phyloP scores from a whole-genome alignment of 306 rosid genomes.

The Arachis stenosperma region DNA sequence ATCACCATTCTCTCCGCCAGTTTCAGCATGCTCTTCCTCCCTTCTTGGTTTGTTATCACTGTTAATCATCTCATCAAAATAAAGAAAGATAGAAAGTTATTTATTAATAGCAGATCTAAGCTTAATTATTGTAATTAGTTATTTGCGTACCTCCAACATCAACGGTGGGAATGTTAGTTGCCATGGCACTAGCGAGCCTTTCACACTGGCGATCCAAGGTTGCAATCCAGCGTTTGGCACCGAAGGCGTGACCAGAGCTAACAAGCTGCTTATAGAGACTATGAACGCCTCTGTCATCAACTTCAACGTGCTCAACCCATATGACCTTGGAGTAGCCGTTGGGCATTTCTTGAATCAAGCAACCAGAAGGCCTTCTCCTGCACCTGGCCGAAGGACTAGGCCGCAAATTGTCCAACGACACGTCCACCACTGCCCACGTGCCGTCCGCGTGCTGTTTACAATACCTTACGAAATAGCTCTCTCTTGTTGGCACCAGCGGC shows the following conservation, averaged over 20 bases:
- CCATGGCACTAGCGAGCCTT: slow-evolving; percentile 93
- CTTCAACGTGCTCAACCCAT: slow-evolving; percentile 96
- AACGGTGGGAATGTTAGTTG: slow-evolving; percentile 74
- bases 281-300: slow-evolving; percentile 95
- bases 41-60: slow-evolving; percentile 96
- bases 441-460: slow-evolving; percentile 92
- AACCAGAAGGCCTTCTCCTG: slow-evolving; percentile 92
- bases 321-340: slow-evolving; percentile 96
- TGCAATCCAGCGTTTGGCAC: slow-evolving; percentile 96
- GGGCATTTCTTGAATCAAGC: slow-evolving; percentile 96
- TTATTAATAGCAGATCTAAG: too few relatives aligned
- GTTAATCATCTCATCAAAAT: too few relatives aligned
- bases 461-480: slow-evolving; percentile 92
- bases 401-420: slow-evolving; percentile 81
- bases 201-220: slow-evolving; percentile 93
- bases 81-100: too few relatives aligned
- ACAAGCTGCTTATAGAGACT: slow-evolving; percentile 92
- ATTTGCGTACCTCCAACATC: slow-evolving; percentile 79
- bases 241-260: slow-evolving; percentile 86
- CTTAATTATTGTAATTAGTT: too few relatives aligned
- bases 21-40: slow-evolving; percentile 95
- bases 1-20: slow-evolving; percentile 98
- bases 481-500: slow-evolving; percentile 90
- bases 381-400: slow-evolving; percentile 71
- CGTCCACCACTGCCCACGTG: slow-evolving; percentile 95